Evolutionary conservation across 2,329 filamentous ascomycete genomes (phyloP).

Genomic region (Fusarium beomiforme): DNA sequence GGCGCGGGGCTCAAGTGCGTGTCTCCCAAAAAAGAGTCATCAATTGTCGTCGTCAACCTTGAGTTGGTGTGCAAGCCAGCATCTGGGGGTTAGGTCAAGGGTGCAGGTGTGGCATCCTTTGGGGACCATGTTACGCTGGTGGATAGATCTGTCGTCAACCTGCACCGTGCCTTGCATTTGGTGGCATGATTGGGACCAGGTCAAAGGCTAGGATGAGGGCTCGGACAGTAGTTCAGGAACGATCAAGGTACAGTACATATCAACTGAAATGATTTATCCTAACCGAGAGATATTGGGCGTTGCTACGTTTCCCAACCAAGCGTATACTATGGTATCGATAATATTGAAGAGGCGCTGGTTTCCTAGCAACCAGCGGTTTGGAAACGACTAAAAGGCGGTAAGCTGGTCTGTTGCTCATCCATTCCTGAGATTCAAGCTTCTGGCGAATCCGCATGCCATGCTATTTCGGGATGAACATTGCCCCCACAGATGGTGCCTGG

Average conservation of each 20-base stretch:
- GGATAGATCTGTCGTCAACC: constrained; percentile 41
- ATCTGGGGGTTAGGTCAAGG: constrained; percentile 16
- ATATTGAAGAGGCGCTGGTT: constrained; percentile 1
- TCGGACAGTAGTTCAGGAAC: constrained; percentile 40
- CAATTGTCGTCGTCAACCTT: constrained; percentile 29
- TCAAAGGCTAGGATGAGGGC: constrained; percentile 35
- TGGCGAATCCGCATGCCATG: background rate
- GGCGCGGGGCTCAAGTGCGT: constrained; percentile 33
- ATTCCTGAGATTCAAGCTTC: constrained; percentile 15
- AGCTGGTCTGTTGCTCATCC: constrained; percentile 14
- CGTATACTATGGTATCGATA: background rate
- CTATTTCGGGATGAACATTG: constrained; percentile 9
- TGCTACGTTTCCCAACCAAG: background rate
- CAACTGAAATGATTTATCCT: constrained; percentile 6
- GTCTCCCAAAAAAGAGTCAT: constrained; percentile 21
- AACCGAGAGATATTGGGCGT: background rate
- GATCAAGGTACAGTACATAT: constrained; percentile 30
- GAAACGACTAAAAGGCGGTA: constrained; percentile 16
- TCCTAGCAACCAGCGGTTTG: constrained; percentile 13
- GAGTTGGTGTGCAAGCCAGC: constrained; percentile 31
- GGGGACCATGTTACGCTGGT: constrained; percentile 29
- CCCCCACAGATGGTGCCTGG: constrained; percentile 8
- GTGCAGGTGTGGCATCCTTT: constrained; percentile 28
- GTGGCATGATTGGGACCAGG: constrained; percentile 42
- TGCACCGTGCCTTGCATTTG: constrained; percentile 45